Evolutionary conservation across 208 protist genomes (phyloP).

Genomic region (Acanthamoeba lenticulata): DNA sequence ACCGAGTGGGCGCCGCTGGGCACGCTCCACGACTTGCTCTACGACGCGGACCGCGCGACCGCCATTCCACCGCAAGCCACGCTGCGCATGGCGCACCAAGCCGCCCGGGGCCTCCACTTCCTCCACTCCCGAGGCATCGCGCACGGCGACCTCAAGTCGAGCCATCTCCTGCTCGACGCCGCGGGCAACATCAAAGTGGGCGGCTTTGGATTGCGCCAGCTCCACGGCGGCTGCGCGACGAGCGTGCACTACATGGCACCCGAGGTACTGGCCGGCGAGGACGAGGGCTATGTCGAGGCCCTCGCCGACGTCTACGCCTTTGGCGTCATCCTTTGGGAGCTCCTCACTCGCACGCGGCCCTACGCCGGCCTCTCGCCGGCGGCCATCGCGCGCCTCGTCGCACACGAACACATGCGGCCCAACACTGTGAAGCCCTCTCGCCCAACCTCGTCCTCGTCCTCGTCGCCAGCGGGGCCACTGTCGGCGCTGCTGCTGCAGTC

Average conservation of each 20-base stretch:
- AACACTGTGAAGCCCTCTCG: too few relatives aligned
- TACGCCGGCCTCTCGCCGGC: background rate
- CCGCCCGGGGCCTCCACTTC: background rate
- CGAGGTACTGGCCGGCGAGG: background rate
- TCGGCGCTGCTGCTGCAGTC: background rate
- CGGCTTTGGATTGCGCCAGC: background rate
- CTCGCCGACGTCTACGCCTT: conserved; percentile 9
- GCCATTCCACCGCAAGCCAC: background rate
- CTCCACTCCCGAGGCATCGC: background rate
- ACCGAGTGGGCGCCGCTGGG: background rate
- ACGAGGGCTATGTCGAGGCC: background rate
- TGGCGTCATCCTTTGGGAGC: background rate
- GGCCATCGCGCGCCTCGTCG: background rate
- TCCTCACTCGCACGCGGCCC: background rate
- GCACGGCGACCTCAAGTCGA: background rate
- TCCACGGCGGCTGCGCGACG: background rate
- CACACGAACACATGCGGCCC: background rate
- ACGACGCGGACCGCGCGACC: background rate
- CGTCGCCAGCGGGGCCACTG: too few relatives aligned
- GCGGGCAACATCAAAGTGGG: background rate
- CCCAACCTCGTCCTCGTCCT: too few relatives aligned
- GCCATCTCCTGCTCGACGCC: background rate
- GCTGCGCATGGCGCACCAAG: background rate
- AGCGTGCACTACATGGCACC: background rate
- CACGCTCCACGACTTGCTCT: background rate